Percentiles rank a stretch among this genome's conserved stretches.
phyloP scores from a whole-genome alignment of 148 eudicot genomes.

The Salicornia ramosissima region DNA sequence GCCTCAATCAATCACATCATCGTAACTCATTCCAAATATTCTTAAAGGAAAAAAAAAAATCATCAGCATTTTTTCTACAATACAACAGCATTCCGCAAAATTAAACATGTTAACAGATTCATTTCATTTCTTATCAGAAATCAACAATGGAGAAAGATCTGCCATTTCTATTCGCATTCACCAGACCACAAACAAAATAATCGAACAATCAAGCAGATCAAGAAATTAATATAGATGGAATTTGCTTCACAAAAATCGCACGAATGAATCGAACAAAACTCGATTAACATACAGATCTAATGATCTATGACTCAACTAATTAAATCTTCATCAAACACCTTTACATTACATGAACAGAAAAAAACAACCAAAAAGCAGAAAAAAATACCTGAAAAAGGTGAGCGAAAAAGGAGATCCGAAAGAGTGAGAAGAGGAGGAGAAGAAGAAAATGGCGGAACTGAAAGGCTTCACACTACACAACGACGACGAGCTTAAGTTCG shows the following conservation, averaged over 20 bases:
- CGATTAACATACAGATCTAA: neutral
- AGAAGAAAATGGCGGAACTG: neutral
- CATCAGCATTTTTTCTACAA: too few relatives aligned
- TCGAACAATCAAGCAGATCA: neutral
- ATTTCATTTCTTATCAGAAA: neutral
- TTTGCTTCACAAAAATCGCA: too few relatives aligned
- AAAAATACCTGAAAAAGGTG: neutral
- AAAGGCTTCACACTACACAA: neutral
- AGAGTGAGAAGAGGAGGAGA: neutral
- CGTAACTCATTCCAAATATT: neutral
- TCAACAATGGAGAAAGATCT: neutral
- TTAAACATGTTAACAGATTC: too few relatives aligned
- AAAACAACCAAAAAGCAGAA: neutral
- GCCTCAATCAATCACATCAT: neutral
- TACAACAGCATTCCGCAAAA: too few relatives aligned
- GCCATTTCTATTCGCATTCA: neutral
- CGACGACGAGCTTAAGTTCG: neutral
- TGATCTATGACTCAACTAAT: too few relatives aligned
- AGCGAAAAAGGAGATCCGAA: neutral
- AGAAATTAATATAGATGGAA: too few relatives aligned
- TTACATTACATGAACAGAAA: too few relatives aligned
- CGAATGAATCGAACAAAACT: neutral
- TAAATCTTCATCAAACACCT: too few relatives aligned
- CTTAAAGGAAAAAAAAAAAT: neutral
- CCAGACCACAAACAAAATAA: neutral